A percentile compares a stretch with the other conserved stretches of the same genome.
These are phyloP conservation scores for Elsinoe necatrix DNA, from an alignment of 2,329 filamentous ascomycete species.

Conservation along the genomic window DNA sequence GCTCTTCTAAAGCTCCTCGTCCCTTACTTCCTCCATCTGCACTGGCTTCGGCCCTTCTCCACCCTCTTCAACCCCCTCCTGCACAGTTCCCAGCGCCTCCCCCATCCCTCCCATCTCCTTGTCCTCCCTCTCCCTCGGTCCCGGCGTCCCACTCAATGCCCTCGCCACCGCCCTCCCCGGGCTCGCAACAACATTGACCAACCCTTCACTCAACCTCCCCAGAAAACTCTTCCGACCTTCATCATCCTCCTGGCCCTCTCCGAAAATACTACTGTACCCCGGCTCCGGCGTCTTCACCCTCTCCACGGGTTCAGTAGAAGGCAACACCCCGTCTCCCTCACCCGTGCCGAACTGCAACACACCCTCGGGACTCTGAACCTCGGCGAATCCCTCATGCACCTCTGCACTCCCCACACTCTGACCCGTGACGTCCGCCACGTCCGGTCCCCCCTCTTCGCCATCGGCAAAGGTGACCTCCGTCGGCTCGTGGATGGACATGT, in stretches of 20 bases:
- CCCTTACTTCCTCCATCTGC: background rate
- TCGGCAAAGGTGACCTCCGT: background rate
- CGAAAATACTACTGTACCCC: background rate
- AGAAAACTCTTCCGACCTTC: slow-evolving; percentile 5
- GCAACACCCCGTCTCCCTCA: background rate
- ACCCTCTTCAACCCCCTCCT: slow-evolving; percentile 1
- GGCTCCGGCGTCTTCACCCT: background rate
- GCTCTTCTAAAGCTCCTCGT: slow-evolving; percentile 5
- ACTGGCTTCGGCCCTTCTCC: background rate
- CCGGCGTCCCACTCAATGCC: slow-evolving; percentile 14
- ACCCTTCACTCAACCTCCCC: slow-evolving; percentile 7
- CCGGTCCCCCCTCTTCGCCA: background rate
- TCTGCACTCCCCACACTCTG: background rate
- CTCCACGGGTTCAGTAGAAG: background rate
- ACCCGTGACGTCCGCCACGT: slow-evolving; percentile 2
- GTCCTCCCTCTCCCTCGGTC: background rate
- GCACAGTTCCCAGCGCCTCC: background rate
- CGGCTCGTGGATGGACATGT: slow-evolving; percentile 7
- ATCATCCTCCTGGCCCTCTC: background rate
- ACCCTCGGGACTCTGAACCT: background rate
- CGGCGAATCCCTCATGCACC: background rate
- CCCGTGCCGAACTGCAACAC: background rate
- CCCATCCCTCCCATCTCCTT: background rate
- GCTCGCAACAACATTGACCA: slow-evolving; percentile 6
- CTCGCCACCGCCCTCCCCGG: slow-evolving; percentile 11